Evolutionary conservation across 1,284 basidiomycete genomes (phyloP).

Genomic region (Paramarasmius palmivorus): DNA sequence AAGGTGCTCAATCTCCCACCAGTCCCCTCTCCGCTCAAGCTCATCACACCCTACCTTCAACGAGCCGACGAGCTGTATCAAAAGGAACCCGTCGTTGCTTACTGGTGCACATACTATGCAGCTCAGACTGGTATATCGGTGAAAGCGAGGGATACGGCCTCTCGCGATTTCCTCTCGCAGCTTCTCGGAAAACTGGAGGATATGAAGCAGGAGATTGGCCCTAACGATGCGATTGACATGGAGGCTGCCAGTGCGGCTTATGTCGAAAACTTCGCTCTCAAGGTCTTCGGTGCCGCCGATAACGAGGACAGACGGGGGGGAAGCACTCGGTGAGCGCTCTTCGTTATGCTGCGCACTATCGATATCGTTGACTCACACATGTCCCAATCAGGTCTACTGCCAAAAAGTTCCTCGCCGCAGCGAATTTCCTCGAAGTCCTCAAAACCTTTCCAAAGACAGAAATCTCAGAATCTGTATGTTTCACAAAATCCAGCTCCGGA

Average conservation of each 20-base stretch:
- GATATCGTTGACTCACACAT: constrained; percentile 6
- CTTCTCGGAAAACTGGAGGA: constrained; percentile 81
- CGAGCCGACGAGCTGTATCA: constrained; percentile 83
- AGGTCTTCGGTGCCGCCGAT: constrained; percentile 88
- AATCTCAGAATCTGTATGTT: constrained; percentile 46
- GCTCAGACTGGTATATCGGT: constrained; percentile 83
- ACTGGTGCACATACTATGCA: constrained; percentile 96
- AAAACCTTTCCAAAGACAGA: constrained; percentile 69
- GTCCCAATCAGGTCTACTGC: constrained; percentile 67
- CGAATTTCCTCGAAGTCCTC: constrained; percentile 85
- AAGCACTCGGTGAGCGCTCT: constrained; percentile 61
- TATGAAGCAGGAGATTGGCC: constrained; percentile 75
- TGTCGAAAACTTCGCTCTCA: constrained; percentile 92
- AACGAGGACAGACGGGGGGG: constrained; percentile 83
- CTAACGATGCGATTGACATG: constrained; percentile 82
- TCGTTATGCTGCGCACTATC: not conserved
- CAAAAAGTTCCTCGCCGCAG: constrained; percentile 85
- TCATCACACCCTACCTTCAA: constrained; percentile 80
- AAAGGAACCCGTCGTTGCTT: constrained; percentile 86
- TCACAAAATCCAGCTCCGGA: constrained; percentile 4
- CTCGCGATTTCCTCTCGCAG: constrained; percentile 65
- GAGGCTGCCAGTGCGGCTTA: constrained; percentile 85
- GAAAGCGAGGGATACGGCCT: constrained; percentile 59
- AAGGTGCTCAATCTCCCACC: constrained; percentile 55
- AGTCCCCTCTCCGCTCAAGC: constrained; percentile 58